Evolutionary conservation across 768 basidiomycete genomes (phyloP), one percentile per base, ranked within the genome.

Genomic region (Rhizopogon vinicolor): DNA sequence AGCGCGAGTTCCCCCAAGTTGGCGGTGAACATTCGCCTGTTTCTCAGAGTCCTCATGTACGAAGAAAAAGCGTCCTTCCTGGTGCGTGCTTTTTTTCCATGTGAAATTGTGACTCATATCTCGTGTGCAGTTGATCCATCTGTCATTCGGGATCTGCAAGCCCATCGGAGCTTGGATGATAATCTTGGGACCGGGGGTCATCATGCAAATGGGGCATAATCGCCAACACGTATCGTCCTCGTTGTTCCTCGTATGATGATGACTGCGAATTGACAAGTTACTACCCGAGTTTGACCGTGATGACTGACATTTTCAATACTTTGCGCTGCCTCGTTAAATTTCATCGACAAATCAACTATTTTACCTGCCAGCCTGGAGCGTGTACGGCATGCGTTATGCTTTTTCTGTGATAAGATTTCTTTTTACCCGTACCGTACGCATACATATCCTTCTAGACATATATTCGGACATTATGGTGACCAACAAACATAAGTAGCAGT

Each of bases 51-150:
- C 79, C 93, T 52, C 96, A 99, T 72, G 84, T 95, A 35, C 85
- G 96, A 63, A 82, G 96, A 71, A 97, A 94, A 78, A 96, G 93
- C 64, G 94, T 96, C 45, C 78, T 98, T 58, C 95, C 93, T 74
- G 88, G 91, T 91, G 69, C 60, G 55, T 55, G 43, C 29, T 42
- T 46, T 60, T 58, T 62, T 60, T 58, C 61, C 45, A 43, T 52
- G 1, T n/a, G 33, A 29, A 31, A 37, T 51, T 49, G 39, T 53
- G 52, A 49, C 57, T 67, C 59, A 62, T 55, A 58, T 54, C 54
- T 33, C 57, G 41, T 65, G 60, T 59, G 44, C 70, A 90, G 90
- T 95, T 65, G 93, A 95, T 71, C 91, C 93, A 2, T 84, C 85
- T 45, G 93, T 96, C 29, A 74, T 95, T 60, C 87, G 87, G 39